Percentiles rank a stretch among this genome's conserved stretches.
phyloP scores from a whole-genome alignment of 768 basidiomycete species.

The Leccinum fibrillosum region DNA sequence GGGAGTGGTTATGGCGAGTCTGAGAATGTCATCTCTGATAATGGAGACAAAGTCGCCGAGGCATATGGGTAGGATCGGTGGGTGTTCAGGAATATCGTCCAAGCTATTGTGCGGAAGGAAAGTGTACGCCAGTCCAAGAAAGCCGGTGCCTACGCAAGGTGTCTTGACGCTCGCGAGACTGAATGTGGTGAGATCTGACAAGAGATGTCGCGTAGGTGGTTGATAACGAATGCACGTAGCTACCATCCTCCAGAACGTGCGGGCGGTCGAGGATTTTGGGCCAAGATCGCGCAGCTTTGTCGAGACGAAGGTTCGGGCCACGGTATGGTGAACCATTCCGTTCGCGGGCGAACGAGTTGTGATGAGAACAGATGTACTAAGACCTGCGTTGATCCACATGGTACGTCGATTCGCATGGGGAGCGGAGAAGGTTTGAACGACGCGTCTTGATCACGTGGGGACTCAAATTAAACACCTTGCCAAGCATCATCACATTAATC shows the following conservation, averaged over 20 bases:
- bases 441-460: conserved; percentile 22
- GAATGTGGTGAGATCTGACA: conserved; percentile 20
- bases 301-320: conserved; percentile 24
- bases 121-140: conserved; percentile 19
- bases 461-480: too few species aligned
- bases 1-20: conserved; percentile 17
- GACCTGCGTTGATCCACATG: conserved; percentile 29
- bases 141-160: conserved; percentile 19
- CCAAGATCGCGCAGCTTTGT: conserved; percentile 26
- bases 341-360: conserved; percentile 23
- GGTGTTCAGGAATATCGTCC: conserved; percentile 23
- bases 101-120: neutral
- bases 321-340: conserved; percentile 27
- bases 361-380: conserved; percentile 26
- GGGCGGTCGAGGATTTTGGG: conserved; percentile 20
- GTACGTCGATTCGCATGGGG: neutral
- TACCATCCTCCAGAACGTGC: conserved; percentile 26
- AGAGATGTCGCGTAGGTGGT: conserved; percentile 18
- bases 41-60: neutral
- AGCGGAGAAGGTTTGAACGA: neutral
- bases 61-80: conserved; percentile 18
- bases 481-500: too few species aligned
- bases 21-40: conserved; percentile 8
- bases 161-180: conserved; percentile 24
- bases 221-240: conserved; percentile 25